Base-by-base conservation (phyloP, 2,329 filamentous ascomycete species). In the Lasiodiplodia sp. region DNA sequence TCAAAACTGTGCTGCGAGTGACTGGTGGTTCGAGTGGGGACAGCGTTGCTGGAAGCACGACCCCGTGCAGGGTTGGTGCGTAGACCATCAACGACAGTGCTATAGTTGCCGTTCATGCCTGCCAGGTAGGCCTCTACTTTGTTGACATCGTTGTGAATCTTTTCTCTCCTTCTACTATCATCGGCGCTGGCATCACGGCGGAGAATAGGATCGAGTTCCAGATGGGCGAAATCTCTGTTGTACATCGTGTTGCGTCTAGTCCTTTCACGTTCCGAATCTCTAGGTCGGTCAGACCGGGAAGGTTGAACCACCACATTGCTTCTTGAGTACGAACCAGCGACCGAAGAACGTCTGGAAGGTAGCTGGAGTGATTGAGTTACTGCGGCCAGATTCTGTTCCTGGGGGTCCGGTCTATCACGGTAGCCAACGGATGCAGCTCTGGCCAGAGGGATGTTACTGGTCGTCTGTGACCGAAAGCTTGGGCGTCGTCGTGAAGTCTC, bases 81-180 rank as follows among this genome's bases (percentile, higher is more conserved):
- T 6, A 68, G 56, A 8, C 16, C 56, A 23, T 68, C 66, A n/a
- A 63, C 38, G 11, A 23, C 44, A 44, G 47, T 49, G n/a, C 38
- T 23, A 23, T 34, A 49, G 56, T 28, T 23, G 51, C 14, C 16
- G 16, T 58, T 34, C 31, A 40, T 63, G 31, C 25, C 51, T 18
- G 34, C 44, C 10, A 68, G 44, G n/a, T 68, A 63, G 56, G 49
- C 57, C n/a, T 68, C 56, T 3, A 63, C 57, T 16, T 53, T 68
- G 47, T 31, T 25, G 6, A 55, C n/a, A 7, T 68, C 63, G 47
- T 21, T 53, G 21, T 68, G 57, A 4, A 68, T n/a, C 31, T 62
- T 53, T 25, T 18, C 16, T 38, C 38, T 68, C 49, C 51, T 68
- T 25, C 44, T 44, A 1, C 44, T 44, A 1, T 63, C 66, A 11